Evolutionary conservation across 2,329 filamentous ascomycete genomes (phyloP).

Genomic region (Aureobasidium sp.): DNA sequence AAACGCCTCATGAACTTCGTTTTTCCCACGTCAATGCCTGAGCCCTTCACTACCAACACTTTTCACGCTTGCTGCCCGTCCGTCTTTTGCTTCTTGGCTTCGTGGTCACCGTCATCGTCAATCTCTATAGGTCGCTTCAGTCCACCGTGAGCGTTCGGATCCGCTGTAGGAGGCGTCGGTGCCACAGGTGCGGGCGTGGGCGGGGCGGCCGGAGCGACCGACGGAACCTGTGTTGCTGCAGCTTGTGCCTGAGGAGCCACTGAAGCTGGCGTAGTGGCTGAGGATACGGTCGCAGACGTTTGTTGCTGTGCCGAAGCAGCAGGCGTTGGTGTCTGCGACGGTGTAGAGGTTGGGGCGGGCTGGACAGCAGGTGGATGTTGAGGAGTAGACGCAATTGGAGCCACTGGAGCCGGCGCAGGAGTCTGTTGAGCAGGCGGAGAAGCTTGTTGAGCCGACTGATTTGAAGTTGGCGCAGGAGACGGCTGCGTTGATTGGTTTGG

Average conservation of each 20-base stretch:
- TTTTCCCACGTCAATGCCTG: not conserved
- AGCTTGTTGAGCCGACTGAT: not conserved
- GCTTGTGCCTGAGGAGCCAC: not conserved
- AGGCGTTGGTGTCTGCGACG: not conserved
- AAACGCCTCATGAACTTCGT: conserved; percentile 11
- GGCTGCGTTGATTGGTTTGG: not conserved
- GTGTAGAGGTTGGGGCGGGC: not conserved
- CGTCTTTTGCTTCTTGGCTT: conserved; percentile 15
- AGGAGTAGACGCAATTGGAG: not conserved
- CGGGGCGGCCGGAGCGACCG: not conserved
- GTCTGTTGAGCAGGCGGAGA: not conserved
- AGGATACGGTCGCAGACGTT: not conserved
- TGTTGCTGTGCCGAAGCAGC: not conserved
- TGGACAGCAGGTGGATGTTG: not conserved
- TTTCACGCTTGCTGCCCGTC: not conserved
- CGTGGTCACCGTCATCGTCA: conserved; percentile 12
- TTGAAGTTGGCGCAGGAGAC: not conserved
- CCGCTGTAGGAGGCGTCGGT: not conserved
- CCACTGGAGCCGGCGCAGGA: not conserved
- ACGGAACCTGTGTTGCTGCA: not conserved
- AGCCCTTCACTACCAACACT: too few relatives aligned
- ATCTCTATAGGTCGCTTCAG: conserved; percentile 10
- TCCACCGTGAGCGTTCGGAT: conserved; percentile 1
- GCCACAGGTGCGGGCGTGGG: not conserved
- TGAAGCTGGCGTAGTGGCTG: not conserved